Evolutionary conservation across 2,329 filamentous ascomycete species (phyloP), one percentile per base, ranked within the genome.

Genomic region (Tothia fuscella): DNA sequence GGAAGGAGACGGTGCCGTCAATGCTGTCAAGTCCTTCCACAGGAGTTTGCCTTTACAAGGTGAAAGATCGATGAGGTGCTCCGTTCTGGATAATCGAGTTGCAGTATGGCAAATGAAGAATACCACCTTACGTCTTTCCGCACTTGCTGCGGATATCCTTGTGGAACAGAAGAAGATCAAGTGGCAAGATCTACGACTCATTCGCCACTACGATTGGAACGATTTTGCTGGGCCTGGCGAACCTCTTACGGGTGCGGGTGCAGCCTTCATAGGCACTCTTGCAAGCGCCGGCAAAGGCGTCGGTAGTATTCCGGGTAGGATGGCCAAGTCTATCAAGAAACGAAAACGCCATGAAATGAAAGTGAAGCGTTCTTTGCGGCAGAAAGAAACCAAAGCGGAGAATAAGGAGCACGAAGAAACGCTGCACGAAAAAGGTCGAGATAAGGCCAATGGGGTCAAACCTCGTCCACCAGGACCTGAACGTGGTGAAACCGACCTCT

Each of bases 221-320:
- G 54, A 55, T 16, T 60, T 63, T 30, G 55, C 59, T 37, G 61
- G 60, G 0, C 59, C 61, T 17, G 55, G 53, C 50, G 61, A 63
- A 41, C 61, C 61, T 6, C 42, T 64, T 16, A 56, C 59, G 22
- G 61, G 61, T 35, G 82, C 77, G 12, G 78, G 84, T 1, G 75
- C 77, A 31, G 84, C 87, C 0, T 62, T 95, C 1, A 66, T 93
- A n/a, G 82, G 82, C 5, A 89, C 89, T 13, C 68, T 79, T 3
- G 69, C 71, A 2, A 70, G 74, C 26, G 65, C 78, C 1, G 72
- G 78, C 20, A 64, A 68, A n/a, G 80, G 80, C 0, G 62, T 82
- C 13, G 76, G 72, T 1, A 69, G 74, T 38, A 72, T 82, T 3
- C 81, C 81, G 0, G 70, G 77, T 12, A 67, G 71, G 6, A 61